Evolutionary conservation across 345 rosid species (phyloP).

Genomic region (Heritiera littoralis): DNA sequence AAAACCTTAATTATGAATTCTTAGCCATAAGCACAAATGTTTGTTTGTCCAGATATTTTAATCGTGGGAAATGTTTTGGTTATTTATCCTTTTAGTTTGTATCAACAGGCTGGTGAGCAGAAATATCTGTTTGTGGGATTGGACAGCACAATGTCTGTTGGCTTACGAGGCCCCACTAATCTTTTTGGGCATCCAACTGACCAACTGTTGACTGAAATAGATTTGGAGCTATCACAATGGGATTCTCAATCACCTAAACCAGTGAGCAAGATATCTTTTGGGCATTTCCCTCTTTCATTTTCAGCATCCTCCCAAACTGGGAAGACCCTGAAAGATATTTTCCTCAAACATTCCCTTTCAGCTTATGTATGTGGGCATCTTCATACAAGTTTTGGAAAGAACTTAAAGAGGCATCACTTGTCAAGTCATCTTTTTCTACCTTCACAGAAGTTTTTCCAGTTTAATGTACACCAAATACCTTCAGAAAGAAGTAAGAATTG

Average conservation of each 20-base stretch:
- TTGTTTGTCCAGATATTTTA: constrained; percentile 1
- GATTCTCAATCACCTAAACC: constrained; percentile 55
- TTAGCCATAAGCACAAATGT: background rate
- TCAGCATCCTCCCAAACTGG: constrained; percentile 59
- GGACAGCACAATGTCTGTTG: constrained; percentile 77
- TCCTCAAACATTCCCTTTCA: constrained; percentile 82
- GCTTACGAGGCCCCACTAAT: constrained; percentile 93
- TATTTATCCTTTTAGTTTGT: constrained; percentile 21
- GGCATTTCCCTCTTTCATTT: constrained; percentile 93
- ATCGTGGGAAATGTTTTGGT: background rate
- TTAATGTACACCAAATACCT: constrained; percentile 57
- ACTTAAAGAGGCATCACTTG: constrained; percentile 78
- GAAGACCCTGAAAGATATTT: constrained; percentile 71
- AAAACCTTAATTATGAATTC: background rate
- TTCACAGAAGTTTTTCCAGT: constrained; percentile 61
- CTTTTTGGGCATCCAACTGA: constrained; percentile 95
- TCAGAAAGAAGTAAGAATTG: constrained; percentile 49
- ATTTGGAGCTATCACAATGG: constrained; percentile 75
- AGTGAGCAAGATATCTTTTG: constrained; percentile 77
- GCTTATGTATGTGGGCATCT: constrained; percentile 93
- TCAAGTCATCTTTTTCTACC: constrained; percentile 37
- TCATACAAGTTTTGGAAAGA: constrained; percentile 79
- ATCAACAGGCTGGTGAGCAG: constrained; percentile 53
- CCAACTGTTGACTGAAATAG: constrained; percentile 59
- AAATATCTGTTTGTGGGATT: constrained; percentile 83